Conservation (phyloP, 805 yeast genomes). For the Nakazawaea pomicola region DNA sequence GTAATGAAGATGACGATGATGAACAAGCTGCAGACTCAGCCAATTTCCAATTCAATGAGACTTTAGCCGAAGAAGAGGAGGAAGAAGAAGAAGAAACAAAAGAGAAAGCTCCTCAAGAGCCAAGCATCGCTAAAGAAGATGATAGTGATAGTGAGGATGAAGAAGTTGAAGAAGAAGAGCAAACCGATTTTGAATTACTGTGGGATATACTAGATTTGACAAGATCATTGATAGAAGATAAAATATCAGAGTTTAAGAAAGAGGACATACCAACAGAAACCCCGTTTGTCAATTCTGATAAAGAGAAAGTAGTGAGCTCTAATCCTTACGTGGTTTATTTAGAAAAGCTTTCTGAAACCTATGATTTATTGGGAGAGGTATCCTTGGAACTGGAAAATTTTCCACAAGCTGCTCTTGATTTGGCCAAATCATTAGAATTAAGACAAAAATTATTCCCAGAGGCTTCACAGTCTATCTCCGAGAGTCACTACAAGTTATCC, state of each 20-base stretch:
- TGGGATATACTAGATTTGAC: constrained; percentile 84
- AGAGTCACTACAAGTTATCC: constrained; percentile 76
- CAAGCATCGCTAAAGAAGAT: constrained; percentile 22
- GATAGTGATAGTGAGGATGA: constrained; percentile 16
- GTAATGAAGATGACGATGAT: constrained; percentile 19
- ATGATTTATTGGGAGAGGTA: constrained; percentile 82
- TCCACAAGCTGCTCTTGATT: constrained; percentile 68
- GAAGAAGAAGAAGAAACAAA: constrained; percentile 23
- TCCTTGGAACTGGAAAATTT: constrained; percentile 88
- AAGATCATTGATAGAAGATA: constrained; percentile 55
- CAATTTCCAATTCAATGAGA: constrained; percentile 32
- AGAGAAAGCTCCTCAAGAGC: no score
- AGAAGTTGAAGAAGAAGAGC: constrained; percentile 37
- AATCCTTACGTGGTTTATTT: constrained; percentile 31
- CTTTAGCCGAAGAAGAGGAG: constrained; percentile 29
- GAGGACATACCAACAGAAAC: constrained; percentile 1
- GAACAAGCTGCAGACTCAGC: constrained; percentile 19
- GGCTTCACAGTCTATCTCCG: constrained; percentile 59
- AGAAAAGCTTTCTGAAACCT: constrained; percentile 64
- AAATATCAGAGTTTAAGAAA: constrained; percentile 26
- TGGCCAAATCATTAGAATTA: constrained; percentile 50
- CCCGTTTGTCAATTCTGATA: constrained; percentile 19
- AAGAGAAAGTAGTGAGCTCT: constrained; percentile 18
- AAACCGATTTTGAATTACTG: constrained; percentile 78
- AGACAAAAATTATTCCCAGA: constrained; percentile 47